Evolutionary conservation across 495 filamentous ascomycete species (phyloP).

Genomic region (Jackrogersella multiformis): DNA sequence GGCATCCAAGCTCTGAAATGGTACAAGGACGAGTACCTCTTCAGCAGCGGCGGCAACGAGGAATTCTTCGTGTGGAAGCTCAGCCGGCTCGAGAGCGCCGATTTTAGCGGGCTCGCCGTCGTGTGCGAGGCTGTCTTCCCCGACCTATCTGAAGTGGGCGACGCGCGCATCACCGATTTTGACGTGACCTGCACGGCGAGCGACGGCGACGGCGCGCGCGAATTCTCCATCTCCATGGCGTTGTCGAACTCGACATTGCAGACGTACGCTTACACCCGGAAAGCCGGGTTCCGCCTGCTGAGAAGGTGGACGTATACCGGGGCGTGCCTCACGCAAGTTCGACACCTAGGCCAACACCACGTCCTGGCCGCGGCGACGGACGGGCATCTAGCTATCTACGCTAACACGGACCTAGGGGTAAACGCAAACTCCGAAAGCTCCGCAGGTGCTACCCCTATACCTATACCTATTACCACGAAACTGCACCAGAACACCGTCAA

Average conservation of each 20-base stretch:
- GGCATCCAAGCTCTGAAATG: conserved; percentile 86
- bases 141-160: conserved; percentile 66
- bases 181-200: conserved; percentile 48
- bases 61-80: conserved; percentile 90
- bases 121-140: conserved; percentile 70
- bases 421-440: background rate
- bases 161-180: conserved; percentile 83
- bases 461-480: conserved; percentile 44
- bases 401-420: background rate
- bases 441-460: background rate
- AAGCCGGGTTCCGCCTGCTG: conserved; percentile 62
- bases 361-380: conserved; percentile 63
- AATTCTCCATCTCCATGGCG: conserved; percentile 68
- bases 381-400: conserved; percentile 55
- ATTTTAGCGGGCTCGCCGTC: conserved; percentile 61
- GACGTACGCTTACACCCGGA: conserved; percentile 67
- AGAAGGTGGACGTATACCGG: conserved; percentile 73
- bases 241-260: conserved; percentile 83
- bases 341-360: conserved; percentile 58
- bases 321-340: conserved; percentile 78
- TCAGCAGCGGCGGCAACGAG: conserved; percentile 85
- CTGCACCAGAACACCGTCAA: conserved; percentile 84
- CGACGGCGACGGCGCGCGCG: conserved; percentile 14
- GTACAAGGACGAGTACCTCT: conserved; percentile 73
- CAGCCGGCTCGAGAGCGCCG: conserved; percentile 56